Evolutionary conservation across 495 filamentous ascomycete genomes (phyloP), one percentile per base, ranked within the genome.

Genomic region (Rusavskia elegans): DNA sequence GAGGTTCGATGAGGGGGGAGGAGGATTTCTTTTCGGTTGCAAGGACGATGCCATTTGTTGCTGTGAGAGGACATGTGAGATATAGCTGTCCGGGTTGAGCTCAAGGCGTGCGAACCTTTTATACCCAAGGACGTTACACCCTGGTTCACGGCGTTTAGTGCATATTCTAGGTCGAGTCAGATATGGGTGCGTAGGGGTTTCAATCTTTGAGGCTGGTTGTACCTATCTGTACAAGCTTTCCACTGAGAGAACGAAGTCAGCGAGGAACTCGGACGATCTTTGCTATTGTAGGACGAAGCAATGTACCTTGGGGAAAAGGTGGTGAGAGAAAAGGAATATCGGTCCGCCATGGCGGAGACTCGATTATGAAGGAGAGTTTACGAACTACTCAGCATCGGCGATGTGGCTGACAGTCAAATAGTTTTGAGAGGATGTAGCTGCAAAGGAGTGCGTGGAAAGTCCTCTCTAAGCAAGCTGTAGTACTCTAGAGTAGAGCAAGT

Each of bases 1-100:
- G 79, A 52, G 89, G 83, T 65, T 95, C 90, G 71, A 89, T 90
- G 63, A 96, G 84, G 44, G 90, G 87, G 4, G 92, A 95, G 17
- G 89, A 93, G 37, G 90, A 96, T 71, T 99, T 99, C 80, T 99
- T 97, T 69, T 99, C 92, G 50, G 92, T 99, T 41, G 92, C 92
- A 56, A 99, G 86, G 57, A 99, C 93, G 70, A 99, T 93, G 63
- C 92, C 92, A 68, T 97, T 99, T 57, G 90, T 96, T 52, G 90
- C 90, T 95, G 55, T 38, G 14, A 45, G 9, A 30, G 25, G 45
- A 23, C 58, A 20, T 53, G 53, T 37, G 35, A 44, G 36, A 46
- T 17, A 3, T 1, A 42, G 10, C 16, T 23, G 32, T 45, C 13
- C 11, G 51, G 51, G 32, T 21, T 39, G 29, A 21, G 45, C 27